These are phyloP conservation scores for Hyphodiscus hymeniophilus DNA, from an alignment of 495 filamentous ascomycete species.

Conservation along the genomic window DNA sequence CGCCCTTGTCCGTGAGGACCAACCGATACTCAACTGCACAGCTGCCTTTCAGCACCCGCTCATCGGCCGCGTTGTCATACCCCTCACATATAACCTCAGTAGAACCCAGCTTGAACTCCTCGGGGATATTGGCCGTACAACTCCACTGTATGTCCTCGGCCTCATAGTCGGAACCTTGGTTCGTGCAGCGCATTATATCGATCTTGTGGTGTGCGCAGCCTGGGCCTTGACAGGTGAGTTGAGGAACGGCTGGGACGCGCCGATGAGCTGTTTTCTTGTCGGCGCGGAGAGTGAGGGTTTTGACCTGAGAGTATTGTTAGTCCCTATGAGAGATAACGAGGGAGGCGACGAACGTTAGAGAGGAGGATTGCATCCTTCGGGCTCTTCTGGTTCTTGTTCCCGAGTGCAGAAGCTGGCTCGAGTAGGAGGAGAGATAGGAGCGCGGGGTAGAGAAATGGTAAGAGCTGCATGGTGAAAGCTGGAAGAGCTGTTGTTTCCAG, in stretches of 20 bases:
- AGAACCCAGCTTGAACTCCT: slow-evolving; percentile 77
- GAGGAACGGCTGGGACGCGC: slow-evolving; percentile 69
- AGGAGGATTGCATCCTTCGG: slow-evolving; percentile 60
- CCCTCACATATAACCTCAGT: slow-evolving; percentile 95
- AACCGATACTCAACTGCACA: slow-evolving; percentile 92
- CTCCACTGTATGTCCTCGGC: slow-evolving; percentile 78
- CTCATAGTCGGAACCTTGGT: slow-evolving; percentile 63
- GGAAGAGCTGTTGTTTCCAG: neutral
- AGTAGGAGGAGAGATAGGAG: slow-evolving; percentile 22
- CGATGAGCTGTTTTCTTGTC: slow-evolving; percentile 59
- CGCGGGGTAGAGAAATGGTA: slow-evolving; percentile 28
- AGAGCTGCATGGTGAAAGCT: slow-evolving; percentile 25
- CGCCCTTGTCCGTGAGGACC: slow-evolving; percentile 70
- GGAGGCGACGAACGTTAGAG: slow-evolving; percentile 31
- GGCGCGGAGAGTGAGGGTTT: slow-evolving; percentile 66
- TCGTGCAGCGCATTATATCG: slow-evolving; percentile 81
- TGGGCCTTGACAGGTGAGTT: slow-evolving; percentile 71
- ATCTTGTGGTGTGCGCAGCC: slow-evolving; percentile 53
- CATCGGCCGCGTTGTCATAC: slow-evolving; percentile 65
- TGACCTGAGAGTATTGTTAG: no score
- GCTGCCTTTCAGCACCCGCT: slow-evolving; percentile 76
- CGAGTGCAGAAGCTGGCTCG: slow-evolving; percentile 17
- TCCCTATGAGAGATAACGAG: no score
- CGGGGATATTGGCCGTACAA: slow-evolving; percentile 70
- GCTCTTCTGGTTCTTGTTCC: slow-evolving; percentile 22